These are phyloP conservation scores for Neurospora sp. DNA, from an alignment of 495 filamentous ascomycete species.

Conservation along the genomic window DNA sequence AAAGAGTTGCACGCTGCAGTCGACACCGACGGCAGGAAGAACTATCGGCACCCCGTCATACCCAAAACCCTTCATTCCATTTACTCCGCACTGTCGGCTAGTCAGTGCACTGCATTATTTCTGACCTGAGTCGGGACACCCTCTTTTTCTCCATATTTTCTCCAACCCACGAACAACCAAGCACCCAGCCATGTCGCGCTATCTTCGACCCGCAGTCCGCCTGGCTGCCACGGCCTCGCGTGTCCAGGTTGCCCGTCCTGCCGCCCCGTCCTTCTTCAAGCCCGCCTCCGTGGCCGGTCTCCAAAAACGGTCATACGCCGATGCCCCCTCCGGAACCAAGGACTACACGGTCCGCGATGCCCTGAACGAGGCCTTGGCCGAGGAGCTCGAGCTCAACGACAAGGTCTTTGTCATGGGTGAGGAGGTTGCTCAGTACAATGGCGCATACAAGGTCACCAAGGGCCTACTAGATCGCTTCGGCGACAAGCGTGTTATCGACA, in stretches of 20 bases:
- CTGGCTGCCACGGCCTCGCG: slow-evolving; percentile 54
- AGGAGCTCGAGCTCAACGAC: slow-evolving; percentile 87
- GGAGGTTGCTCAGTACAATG: slow-evolving; percentile 99
- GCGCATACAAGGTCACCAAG: slow-evolving; percentile 99
- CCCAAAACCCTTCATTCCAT: slow-evolving; percentile 2
- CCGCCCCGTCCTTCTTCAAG: slow-evolving; percentile 42
- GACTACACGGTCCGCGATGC: slow-evolving; percentile 96
- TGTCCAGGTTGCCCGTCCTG: slow-evolving; percentile 34
- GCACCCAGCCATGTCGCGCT: slow-evolving; percentile 46
- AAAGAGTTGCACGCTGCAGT: not conserved
- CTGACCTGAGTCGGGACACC: slow-evolving; percentile 4
- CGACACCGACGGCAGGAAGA: not conserved
- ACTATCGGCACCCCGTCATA: not conserved
- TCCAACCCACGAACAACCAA: slow-evolving; percentile 11
- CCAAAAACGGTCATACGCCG: slow-evolving; percentile 44
- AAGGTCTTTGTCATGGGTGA: slow-evolving; percentile 96
- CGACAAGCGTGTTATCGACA: slow-evolving; percentile 95
- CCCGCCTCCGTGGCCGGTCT: slow-evolving; percentile 28
- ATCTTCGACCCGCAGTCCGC: slow-evolving; percentile 72
- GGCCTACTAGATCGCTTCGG: slow-evolving; percentile 94
- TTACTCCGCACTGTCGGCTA: not conserved
- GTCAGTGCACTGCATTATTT: slow-evolving; percentile 1
- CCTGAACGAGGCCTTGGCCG: slow-evolving; percentile 91
- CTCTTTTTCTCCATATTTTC: slow-evolving; percentile 15
- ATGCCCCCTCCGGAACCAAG: slow-evolving; percentile 53